Conservation (phyloP, 345 rosid species). For the Eutrema yunnanense region DNA sequence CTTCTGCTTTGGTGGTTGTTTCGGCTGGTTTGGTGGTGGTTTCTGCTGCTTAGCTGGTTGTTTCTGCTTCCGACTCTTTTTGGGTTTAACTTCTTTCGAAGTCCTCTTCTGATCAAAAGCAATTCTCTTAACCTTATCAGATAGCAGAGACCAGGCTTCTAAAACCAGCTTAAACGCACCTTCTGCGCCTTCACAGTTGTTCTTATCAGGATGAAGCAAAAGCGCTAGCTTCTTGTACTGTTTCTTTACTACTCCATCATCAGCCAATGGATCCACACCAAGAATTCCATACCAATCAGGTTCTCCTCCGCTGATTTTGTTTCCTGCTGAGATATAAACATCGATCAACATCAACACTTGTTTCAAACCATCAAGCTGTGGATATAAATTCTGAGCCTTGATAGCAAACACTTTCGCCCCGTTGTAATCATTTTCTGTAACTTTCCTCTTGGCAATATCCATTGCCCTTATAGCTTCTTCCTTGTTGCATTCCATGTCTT, state of each 20-base stretch:
- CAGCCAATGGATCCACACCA: conserved; percentile 54
- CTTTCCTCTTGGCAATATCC: conserved; percentile 72
- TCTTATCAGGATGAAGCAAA: conserved; percentile 87
- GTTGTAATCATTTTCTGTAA: conserved; percentile 46
- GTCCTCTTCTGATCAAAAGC: conserved; percentile 65
- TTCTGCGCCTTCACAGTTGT: conserved; percentile 70
- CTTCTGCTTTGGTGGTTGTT: neutral
- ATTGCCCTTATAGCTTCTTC: conserved; percentile 76
- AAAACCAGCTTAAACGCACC: conserved; percentile 78
- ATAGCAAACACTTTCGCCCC: conserved; percentile 57
- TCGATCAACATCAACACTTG: conserved; percentile 58
- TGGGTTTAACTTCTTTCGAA: conserved; percentile 29
- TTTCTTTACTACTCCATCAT: conserved; percentile 54
- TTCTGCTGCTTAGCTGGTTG: neutral
- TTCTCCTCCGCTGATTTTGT: conserved; percentile 47
- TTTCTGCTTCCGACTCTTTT: conserved; percentile 26
- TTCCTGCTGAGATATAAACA: conserved; percentile 56
- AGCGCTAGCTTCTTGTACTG: conserved; percentile 65
- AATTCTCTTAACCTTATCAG: conserved; percentile 62
- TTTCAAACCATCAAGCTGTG: conserved; percentile 55
- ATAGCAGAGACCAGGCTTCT: conserved; percentile 67
- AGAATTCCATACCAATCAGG: conserved; percentile 72
- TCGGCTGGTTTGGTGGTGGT: neutral
- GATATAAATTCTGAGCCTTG: conserved; percentile 74
- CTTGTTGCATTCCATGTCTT: conserved; percentile 71